A percentile compares a stretch with the other conserved stretches of the same genome.
phyloP scores from a whole-genome alignment of 2,329 filamentous ascomycete genomes.

The Sporothrix humicola region DNA sequence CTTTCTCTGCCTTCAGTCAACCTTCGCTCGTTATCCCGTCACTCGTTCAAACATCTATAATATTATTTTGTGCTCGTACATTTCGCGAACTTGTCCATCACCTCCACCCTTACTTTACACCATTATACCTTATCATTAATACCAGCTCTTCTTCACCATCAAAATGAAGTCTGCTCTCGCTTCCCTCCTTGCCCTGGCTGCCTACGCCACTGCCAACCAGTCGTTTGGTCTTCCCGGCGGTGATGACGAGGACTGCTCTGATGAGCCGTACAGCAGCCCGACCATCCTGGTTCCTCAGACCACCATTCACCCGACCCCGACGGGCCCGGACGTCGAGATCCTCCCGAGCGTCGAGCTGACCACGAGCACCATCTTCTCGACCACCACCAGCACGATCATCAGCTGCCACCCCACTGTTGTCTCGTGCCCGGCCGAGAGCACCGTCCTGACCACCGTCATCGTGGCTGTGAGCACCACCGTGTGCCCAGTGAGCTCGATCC shows the following conservation, averaged over 20 bases:
- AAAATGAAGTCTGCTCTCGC: slow-evolving; percentile 35
- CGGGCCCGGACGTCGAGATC: neutral
- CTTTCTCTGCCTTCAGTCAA: neutral
- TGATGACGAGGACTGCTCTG: slow-evolving; percentile 33
- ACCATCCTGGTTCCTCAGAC: neutral
- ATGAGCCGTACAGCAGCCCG: slow-evolving; percentile 15
- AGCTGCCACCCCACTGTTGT: slow-evolving; percentile 47
- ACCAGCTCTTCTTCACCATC: neutral
- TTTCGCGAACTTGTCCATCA: neutral
- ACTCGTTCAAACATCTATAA: slow-evolving; percentile 15
- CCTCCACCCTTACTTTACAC: neutral
- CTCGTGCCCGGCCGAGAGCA: slow-evolving; percentile 49
- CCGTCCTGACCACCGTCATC: slow-evolving; percentile 47
- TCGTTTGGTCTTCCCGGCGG: neutral
- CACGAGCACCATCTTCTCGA: slow-evolving; percentile 51
- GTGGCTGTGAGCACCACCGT: slow-evolving; percentile 52
- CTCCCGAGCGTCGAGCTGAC: slow-evolving; percentile 43
- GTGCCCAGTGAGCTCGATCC: slow-evolving; percentile 50
- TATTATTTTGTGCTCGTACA: neutral
- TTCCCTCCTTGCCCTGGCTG: slow-evolving; percentile 34
- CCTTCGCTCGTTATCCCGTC: slow-evolving; percentile 28
- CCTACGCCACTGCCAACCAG: slow-evolving; percentile 25
- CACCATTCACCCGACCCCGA: neutral
- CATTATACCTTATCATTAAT: neutral
- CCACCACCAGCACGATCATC: slow-evolving; percentile 49